These are phyloP conservation scores for Microdochium trichocladiopsis DNA, from an alignment of 2,329 filamentous ascomycete species.

Conservation along the genomic window DNA sequence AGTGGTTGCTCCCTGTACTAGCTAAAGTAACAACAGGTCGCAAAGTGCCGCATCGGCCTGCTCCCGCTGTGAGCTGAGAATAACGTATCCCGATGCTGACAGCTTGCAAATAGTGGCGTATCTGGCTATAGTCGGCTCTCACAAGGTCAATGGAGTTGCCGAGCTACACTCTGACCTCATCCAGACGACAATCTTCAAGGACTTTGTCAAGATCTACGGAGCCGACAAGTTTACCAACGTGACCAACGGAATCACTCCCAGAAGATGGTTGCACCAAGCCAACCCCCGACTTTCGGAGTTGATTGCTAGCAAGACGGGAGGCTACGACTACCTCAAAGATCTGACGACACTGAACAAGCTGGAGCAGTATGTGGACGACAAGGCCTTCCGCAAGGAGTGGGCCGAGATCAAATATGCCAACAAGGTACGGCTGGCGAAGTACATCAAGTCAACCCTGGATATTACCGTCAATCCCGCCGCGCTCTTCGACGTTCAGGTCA, in stretches of 20 bases:
- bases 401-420: slow-evolving; percentile 94
- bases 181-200: slow-evolving; percentile 99
- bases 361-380: slow-evolving; percentile 77
- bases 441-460: slow-evolving; percentile 77
- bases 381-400: slow-evolving; percentile 89
- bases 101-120: slow-evolving; percentile 56
- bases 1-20: background rate
- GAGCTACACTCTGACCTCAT: slow-evolving; percentile 97
- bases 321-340: slow-evolving; percentile 82
- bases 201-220: slow-evolving; percentile 92
- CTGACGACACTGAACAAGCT: slow-evolving; percentile 80
- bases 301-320: slow-evolving; percentile 83
- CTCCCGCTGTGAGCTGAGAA: too few relatives aligned
- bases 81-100: too few relatives aligned
- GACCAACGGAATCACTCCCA: slow-evolving; percentile 94
- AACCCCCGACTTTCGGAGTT: slow-evolving; percentile 88
- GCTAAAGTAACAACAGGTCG: background rate
- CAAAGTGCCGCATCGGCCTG: too few relatives aligned
- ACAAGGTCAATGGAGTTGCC: slow-evolving; percentile 98
- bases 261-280: slow-evolving; percentile 94
- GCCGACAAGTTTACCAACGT: slow-evolving; percentile 98
- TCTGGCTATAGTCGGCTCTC: slow-evolving; percentile 90
- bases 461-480: slow-evolving; percentile 80
- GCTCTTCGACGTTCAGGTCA: slow-evolving; percentile 95
- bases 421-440: slow-evolving; percentile 85